phyloP scores from a whole-genome alignment of 2,329 filamentous ascomycete species.

The Pezicula rhizophila region DNA sequence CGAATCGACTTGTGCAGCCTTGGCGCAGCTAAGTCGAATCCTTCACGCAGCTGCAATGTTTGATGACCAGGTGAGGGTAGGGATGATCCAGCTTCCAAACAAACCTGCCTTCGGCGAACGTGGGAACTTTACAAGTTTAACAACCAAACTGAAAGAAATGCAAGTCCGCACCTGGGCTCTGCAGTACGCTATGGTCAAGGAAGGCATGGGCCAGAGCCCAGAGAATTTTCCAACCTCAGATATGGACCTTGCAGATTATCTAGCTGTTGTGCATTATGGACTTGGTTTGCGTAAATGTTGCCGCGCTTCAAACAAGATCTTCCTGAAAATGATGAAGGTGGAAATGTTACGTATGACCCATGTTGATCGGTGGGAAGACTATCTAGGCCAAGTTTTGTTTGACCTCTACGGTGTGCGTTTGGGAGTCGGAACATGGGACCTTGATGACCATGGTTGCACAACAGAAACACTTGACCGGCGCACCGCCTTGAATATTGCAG shows the following conservation, averaged over 20 bases:
- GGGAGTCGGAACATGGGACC: slow-evolving; percentile 57
- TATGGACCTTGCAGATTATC: slow-evolving; percentile 70
- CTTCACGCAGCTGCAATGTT: slow-evolving; percentile 75
- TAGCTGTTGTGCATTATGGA: slow-evolving; percentile 77
- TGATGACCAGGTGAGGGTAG: slow-evolving; percentile 80
- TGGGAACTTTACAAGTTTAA: slow-evolving; percentile 46
- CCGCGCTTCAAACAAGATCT: slow-evolving; percentile 77
- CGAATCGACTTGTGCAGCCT: slow-evolving; percentile 62
- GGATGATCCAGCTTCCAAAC: slow-evolving; percentile 57
- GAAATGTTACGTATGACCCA: slow-evolving; percentile 74
- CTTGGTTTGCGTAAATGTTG: slow-evolving; percentile 81
- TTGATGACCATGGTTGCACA: slow-evolving; percentile 74
- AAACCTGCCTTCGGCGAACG: slow-evolving; percentile 38
- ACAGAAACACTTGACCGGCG: slow-evolving; percentile 72
- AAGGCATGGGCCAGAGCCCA: slow-evolving; percentile 62
- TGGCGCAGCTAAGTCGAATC: slow-evolving; percentile 67
- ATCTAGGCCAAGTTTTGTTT: slow-evolving; percentile 78
- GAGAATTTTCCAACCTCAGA: slow-evolving; percentile 59
- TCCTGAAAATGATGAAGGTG: slow-evolving; percentile 81
- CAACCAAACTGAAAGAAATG: slow-evolving; percentile 75
- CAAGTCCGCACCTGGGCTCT: slow-evolving; percentile 84
- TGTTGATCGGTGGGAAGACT: slow-evolving; percentile 77
- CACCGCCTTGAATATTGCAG: slow-evolving; percentile 74
- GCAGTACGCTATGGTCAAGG: slow-evolving; percentile 73
- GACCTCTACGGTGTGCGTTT: slow-evolving; percentile 80